Conservation (phyloP, 352 stramenopile genomes). For the Phytophthora pini region DNA sequence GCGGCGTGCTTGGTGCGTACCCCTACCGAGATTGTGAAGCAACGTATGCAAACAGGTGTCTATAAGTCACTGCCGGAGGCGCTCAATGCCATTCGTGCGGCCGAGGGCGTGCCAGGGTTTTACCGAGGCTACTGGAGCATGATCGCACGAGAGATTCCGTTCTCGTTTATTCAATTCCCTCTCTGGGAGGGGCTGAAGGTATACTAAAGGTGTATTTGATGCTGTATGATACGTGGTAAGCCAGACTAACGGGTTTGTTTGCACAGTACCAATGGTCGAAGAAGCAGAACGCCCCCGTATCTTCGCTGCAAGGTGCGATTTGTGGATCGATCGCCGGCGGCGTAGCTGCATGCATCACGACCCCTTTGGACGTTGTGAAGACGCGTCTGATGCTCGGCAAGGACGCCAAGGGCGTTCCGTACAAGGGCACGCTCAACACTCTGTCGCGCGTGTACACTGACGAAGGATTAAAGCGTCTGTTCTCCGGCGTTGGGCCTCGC, state of each 20-base stretch:
- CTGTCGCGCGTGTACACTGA: slow-evolving; percentile 91
- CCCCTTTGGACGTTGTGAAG: slow-evolving; percentile 99
- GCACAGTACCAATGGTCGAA: slow-evolving; percentile 79
- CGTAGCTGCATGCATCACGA: slow-evolving; percentile 97
- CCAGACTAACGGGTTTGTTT: slow-evolving; percentile 13
- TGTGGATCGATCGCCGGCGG: slow-evolving; percentile 96
- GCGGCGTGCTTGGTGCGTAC: slow-evolving; percentile 98
- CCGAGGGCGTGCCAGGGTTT: slow-evolving; percentile 88
- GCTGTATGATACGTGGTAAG: neutral
- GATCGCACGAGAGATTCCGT: slow-evolving; percentile 99
- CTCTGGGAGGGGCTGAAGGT: slow-evolving; percentile 98
- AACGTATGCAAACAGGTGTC: slow-evolving; percentile 97
- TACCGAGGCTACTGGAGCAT: slow-evolving; percentile 98
- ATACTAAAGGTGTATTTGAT: slow-evolving; percentile 1
- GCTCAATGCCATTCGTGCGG: slow-evolving; percentile 78
- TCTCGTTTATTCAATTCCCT: slow-evolving; percentile 99
- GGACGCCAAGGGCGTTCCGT: slow-evolving; percentile 93
- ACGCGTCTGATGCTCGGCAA: slow-evolving; percentile 98
- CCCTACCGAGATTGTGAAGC: slow-evolving; percentile 99
- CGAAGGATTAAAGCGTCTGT: slow-evolving; percentile 92
- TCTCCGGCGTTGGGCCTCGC: slow-evolving; percentile 94
- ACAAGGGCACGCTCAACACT: slow-evolving; percentile 92
- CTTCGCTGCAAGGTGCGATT: slow-evolving; percentile 92
- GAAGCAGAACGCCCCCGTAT: slow-evolving; percentile 80
- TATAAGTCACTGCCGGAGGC: slow-evolving; percentile 80